Conservation (phyloP, 108 stramenopile genomes). For the Mediolabrus comicus region DNA sequence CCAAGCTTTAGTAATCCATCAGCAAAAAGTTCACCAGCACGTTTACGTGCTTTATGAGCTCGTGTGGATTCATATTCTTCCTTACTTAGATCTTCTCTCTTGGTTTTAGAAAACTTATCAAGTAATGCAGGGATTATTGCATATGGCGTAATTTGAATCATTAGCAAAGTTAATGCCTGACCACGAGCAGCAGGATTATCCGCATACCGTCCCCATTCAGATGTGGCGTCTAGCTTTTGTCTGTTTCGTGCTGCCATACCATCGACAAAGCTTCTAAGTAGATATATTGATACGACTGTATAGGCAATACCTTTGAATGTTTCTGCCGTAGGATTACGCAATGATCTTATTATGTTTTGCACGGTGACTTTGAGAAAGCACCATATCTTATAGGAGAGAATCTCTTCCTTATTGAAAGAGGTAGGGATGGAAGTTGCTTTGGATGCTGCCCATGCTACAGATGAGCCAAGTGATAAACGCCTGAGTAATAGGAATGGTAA, state of each 20-base stretch:
- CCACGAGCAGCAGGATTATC: conserved; percentile 69
- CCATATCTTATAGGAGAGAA: neutral
- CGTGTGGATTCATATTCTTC: conserved; percentile 17
- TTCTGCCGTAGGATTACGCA: neutral
- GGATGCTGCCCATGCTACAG: neutral
- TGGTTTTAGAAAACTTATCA: conserved; percentile 32
- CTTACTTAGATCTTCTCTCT: conserved; percentile 2
- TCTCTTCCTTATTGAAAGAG: neutral
- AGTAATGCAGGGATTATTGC: conserved; percentile 9
- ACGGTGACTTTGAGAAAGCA: neutral
- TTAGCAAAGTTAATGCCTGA: conserved; percentile 47
- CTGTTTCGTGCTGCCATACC: conserved; percentile 23
- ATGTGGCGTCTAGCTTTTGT: conserved; percentile 69
- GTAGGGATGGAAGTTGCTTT: neutral
- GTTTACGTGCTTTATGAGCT: conserved; percentile 28
- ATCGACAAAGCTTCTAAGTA: conserved; percentile 8
- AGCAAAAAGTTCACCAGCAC: conserved; percentile 57
- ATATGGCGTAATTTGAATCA: conserved; percentile 30
- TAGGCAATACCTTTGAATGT: neutral
- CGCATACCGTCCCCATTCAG: conserved; percentile 85
- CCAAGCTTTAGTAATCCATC: conserved; percentile 78
- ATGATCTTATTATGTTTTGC: neutral
- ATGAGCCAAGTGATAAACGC: neutral
- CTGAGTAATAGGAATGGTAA: neutral
- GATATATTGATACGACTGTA: neutral